phyloP scores from a whole-genome alignment of 176 grass and related monocot genomes.

The Lolium multiflorum region DNA sequence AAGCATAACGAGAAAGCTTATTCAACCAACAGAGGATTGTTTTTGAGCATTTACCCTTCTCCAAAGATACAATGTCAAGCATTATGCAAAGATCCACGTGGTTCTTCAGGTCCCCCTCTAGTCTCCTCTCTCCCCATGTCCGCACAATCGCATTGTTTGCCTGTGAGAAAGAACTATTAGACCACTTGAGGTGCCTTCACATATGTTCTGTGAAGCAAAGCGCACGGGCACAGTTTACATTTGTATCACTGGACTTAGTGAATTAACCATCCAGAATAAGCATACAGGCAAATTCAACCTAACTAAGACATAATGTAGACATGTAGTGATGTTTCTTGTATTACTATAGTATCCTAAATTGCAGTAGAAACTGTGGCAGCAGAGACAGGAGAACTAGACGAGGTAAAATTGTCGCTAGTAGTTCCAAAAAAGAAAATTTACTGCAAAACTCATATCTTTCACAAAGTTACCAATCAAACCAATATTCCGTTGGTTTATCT shows the following conservation, averaged over 20 bases:
- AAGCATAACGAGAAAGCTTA: not conserved
- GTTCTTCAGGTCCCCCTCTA: conserved; percentile 69
- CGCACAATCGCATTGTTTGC: conserved; percentile 80
- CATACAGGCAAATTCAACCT: not conserved
- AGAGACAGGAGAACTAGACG: not conserved
- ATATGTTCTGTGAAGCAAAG: not conserved
- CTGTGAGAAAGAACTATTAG: conserved; percentile 40
- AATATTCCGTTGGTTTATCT: not conserved
- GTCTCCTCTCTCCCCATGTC: conserved; percentile 65
- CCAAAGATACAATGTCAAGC: conserved; percentile 73
- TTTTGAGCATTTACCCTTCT: conserved; percentile 62
- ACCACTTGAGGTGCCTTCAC: not conserved
- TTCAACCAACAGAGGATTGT: not conserved
- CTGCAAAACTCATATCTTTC: not conserved
- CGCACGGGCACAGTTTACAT: not conserved
- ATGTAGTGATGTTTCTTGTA: not conserved
- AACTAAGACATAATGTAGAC: not conserved
- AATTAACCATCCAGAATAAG: not conserved
- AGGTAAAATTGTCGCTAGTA: not conserved
- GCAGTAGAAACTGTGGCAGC: not conserved
- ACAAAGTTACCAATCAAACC: not conserved
- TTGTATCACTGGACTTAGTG: not conserved
- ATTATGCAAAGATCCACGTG: conserved; percentile 81
- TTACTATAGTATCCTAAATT: not conserved
- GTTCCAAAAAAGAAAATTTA: not conserved